Percentiles rank a stretch among this genome's conserved stretches.
These are phyloP conservation scores for Trifolium fragiferum DNA, from an alignment of 306 rosid genomes.

Conservation along the genomic window DNA sequence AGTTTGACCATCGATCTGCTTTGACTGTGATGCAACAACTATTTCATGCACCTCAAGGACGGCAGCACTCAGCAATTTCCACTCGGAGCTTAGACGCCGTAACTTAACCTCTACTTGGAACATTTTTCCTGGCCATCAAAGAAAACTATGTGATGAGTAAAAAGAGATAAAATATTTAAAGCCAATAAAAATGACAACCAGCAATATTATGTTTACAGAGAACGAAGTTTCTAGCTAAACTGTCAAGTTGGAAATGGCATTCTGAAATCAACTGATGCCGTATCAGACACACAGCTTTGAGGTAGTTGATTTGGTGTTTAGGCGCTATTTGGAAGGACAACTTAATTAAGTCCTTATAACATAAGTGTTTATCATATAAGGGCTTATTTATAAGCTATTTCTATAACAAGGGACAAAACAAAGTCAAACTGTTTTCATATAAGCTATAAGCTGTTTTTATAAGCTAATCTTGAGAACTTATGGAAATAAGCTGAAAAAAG, in stretches of 20 bases:
- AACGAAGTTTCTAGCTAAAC: conserved; percentile 5
- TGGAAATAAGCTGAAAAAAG: neutral
- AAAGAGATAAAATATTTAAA: neutral
- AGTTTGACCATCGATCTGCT: neutral
- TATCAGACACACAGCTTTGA: neutral
- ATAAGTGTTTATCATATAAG: neutral
- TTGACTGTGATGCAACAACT: conserved; percentile 2
- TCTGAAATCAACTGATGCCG: neutral
- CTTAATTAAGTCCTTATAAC: neutral
- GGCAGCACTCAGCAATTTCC: conserved; percentile 30
- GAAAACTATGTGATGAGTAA: conserved; percentile 17
- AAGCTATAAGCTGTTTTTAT: neutral
- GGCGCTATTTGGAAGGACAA: neutral
- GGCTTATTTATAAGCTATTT: neutral
- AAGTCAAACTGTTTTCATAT: neutral
- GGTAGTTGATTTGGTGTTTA: neutral
- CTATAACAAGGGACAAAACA: no score
- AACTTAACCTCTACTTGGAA: conserved; percentile 57
- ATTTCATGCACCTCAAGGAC: conserved; percentile 15
- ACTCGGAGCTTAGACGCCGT: conserved; percentile 42
- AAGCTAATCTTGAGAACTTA: neutral
- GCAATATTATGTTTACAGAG: conserved; percentile 10
- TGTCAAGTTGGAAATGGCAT: neutral
- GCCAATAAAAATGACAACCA: conserved; percentile 22
- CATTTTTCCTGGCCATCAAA: conserved; percentile 69